Conservation (phyloP, 305 asterid species). For the Nicotiana rustica region DNA sequence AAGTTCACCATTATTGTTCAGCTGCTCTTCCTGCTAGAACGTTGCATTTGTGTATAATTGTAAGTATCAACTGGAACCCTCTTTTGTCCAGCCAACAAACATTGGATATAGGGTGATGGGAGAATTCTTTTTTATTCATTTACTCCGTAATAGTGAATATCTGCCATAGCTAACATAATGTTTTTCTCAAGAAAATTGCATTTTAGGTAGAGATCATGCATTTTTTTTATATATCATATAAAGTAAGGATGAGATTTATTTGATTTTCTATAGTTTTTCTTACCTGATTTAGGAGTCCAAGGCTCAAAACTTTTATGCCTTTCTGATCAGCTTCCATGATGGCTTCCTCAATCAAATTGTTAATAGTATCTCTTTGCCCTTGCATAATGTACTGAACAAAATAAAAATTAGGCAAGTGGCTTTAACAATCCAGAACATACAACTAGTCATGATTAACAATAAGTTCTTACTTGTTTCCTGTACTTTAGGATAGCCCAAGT, state of each 20-base stretch:
- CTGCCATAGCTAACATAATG: not conserved
- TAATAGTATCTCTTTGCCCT: conserved; percentile 68
- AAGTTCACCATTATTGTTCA: conserved; percentile 59
- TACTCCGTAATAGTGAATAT: not conserved
- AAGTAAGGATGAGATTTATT: not conserved
- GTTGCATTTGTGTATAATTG: not conserved
- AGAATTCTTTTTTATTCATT: not conserved
- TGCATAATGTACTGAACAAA: conserved; percentile 64
- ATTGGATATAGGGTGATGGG: not conserved
- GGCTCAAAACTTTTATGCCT: conserved; percentile 65
- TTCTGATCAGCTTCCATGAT: conserved; percentile 65
- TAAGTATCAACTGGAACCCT: not conserved
- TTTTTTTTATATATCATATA: not conserved
- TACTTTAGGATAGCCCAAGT: conserved; percentile 86
- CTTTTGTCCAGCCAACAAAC: no score
- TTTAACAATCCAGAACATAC: not conserved
- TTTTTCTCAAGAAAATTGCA: not conserved
- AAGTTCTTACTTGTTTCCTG: conserved; percentile 60
- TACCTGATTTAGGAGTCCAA: conserved; percentile 75
- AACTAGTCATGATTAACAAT: not conserved
- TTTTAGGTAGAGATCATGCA: not conserved
- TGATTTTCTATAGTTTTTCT: conserved; percentile 25
- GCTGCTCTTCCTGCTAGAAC: conserved; percentile 53
- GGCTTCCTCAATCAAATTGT: conserved; percentile 65
- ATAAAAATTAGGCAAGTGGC: not conserved